These are phyloP conservation scores for Geranium rotundifolium DNA, from an alignment of 345 rosid species.

Conservation along the genomic window DNA sequence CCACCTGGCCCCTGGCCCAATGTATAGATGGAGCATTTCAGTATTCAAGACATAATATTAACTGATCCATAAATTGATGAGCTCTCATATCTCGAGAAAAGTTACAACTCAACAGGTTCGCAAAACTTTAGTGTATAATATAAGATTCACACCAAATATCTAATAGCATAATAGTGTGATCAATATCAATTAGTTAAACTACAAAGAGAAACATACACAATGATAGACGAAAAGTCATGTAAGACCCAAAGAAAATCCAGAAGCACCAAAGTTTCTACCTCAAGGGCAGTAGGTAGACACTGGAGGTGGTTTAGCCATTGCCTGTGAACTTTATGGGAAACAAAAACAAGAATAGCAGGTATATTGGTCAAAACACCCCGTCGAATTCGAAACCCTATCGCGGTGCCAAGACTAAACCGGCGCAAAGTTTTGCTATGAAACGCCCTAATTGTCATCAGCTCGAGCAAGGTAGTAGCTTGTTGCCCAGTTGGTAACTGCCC, in stretches of 20 bases:
- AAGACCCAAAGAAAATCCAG: neutral
- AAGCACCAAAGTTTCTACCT: conserved; percentile 34
- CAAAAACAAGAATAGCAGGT: conserved; percentile 94
- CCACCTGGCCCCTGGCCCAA: conserved; percentile 85
- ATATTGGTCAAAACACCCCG: conserved; percentile 65
- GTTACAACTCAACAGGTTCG: too few species aligned
- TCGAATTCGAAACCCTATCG: conserved; percentile 78
- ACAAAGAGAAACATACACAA: too few species aligned
- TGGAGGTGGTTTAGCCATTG: conserved; percentile 81
- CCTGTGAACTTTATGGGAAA: conserved; percentile 84
- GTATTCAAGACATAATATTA: conserved; percentile 9
- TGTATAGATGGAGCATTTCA: conserved; percentile 11
- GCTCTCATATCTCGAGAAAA: neutral
- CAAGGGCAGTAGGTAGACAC: conserved; percentile 74
- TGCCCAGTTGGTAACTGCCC: conserved; percentile 73
- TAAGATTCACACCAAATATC: too few species aligned
- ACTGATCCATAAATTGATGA: neutral
- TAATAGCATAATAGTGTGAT: too few species aligned
- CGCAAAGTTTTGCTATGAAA: conserved; percentile 86
- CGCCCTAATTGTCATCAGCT: conserved; percentile 94
- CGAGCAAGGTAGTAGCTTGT: conserved; percentile 79
- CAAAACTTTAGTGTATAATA: too few species aligned
- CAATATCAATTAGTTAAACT: too few species aligned
- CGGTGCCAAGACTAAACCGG: conserved; percentile 80
- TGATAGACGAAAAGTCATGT: neutral